Evolutionary conservation across 352 stramenopile species (phyloP).

Genomic region (Blastocystis sp.): DNA sequence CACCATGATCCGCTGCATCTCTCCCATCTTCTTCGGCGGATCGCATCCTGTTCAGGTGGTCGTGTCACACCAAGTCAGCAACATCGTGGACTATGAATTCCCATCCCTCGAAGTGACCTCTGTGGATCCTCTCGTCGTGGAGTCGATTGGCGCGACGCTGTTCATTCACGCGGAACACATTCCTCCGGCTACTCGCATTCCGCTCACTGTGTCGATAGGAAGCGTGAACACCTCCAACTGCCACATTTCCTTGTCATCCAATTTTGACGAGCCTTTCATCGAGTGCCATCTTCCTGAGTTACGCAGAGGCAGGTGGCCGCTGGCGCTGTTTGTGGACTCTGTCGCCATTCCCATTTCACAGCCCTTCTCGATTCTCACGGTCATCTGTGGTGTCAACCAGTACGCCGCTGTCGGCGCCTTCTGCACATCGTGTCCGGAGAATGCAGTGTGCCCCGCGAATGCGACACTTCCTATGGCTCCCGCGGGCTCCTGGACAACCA

Average conservation of each 20-base stretch:
- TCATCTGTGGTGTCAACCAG: background rate
- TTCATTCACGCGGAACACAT: background rate
- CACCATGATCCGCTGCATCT: background rate
- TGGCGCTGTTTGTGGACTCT: background rate
- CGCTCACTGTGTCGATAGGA: background rate
- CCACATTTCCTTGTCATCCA: background rate
- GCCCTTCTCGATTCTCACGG: background rate
- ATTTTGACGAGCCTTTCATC: background rate
- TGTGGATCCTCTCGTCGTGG: background rate
- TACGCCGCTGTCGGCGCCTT: background rate
- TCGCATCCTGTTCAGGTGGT: background rate
- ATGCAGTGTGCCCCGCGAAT: background rate
- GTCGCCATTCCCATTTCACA: background rate
- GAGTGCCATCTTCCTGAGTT: conserved; percentile 6
- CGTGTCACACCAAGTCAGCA: background rate
- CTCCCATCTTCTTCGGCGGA: conserved; percentile 2
- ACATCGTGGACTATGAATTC: background rate
- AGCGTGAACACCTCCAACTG: background rate
- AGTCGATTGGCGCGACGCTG: background rate
- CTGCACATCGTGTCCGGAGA: background rate
- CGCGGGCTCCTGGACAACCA: background rate
- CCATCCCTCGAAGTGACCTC: background rate
- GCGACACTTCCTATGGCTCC: background rate
- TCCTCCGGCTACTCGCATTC: background rate
- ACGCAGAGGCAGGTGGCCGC: background rate